Evolutionary conservation across 1,139 yeast genomes (phyloP).

Genomic region (Debaryomyces robertsiae): DNA sequence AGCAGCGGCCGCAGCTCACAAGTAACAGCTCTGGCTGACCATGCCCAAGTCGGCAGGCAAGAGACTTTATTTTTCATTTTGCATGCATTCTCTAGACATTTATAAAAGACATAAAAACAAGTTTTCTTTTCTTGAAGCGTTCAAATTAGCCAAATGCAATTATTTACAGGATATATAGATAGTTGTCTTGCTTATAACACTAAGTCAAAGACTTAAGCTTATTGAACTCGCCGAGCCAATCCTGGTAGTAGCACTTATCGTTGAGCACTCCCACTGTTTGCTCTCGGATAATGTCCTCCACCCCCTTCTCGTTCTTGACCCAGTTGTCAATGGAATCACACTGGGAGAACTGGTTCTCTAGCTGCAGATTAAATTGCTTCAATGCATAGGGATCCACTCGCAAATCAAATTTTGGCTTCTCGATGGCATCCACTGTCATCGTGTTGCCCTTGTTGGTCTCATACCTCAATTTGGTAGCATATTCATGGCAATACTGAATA

Average conservation of each 20-base stretch:
- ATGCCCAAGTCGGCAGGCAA: too few relatives aligned
- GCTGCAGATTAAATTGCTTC: conserved; percentile 25
- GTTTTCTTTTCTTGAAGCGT: background rate
- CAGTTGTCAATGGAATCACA: conserved; percentile 39
- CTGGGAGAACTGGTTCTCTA: conserved; percentile 25
- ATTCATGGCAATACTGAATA: conserved; percentile 35
- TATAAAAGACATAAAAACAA: conserved; percentile 1
- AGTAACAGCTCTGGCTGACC: conserved; percentile 14
- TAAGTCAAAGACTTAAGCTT: conserved; percentile 5
- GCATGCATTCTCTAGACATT: conserved; percentile 4
- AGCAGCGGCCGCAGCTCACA: conserved; percentile 51
- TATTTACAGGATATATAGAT: conserved; percentile 6
- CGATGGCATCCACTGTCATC: conserved; percentile 12
- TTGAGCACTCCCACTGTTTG: conserved; percentile 37
- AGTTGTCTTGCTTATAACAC: conserved; percentile 2
- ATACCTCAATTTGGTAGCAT: conserved; percentile 27
- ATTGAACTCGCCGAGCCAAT: conserved; percentile 35
- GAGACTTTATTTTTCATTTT: background rate
- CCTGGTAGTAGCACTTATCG: conserved; percentile 39
- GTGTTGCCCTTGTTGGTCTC: conserved; percentile 14
- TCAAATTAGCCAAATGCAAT: conserved; percentile 2
- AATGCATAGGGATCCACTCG: conserved; percentile 46
- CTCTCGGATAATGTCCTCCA: conserved; percentile 39
- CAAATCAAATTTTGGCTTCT: conserved; percentile 27
- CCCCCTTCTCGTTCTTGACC: conserved; percentile 37